A percentile compares a stretch with the other conserved stretches of the same genome.
Evolutionary conservation across 2,329 filamentous ascomycete species (phyloP).

Genomic region (Stachybotrys chartarum): DNA sequence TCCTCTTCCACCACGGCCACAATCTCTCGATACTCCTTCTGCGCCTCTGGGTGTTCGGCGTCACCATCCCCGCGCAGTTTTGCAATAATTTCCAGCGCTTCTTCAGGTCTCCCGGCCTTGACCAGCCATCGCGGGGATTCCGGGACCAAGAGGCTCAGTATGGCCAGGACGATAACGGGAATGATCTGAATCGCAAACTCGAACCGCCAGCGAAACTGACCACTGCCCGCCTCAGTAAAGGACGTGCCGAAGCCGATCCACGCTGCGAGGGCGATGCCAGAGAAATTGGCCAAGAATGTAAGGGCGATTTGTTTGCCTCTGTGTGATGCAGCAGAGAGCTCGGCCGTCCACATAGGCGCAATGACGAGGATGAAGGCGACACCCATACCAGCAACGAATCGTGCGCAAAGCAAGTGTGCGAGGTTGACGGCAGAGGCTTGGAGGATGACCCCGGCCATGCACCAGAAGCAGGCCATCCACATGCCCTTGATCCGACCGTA

Average conservation of each 20-base stretch:
- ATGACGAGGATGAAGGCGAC: conserved; percentile 43
- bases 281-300: conserved; percentile 43
- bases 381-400: conserved; percentile 42
- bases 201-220: conserved; percentile 23
- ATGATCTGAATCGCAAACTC: conserved; percentile 28
- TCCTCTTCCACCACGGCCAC: conserved; percentile 26
- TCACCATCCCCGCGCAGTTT: conserved; percentile 14
- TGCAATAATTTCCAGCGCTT: conserved; percentile 21
- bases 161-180: conserved; percentile 27
- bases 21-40: conserved; percentile 26
- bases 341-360: conserved; percentile 38
- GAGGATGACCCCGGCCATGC: conserved; percentile 38
- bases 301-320: conserved; percentile 36
- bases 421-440: conserved; percentile 36
- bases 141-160: conserved; percentile 29
- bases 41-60: conserved; percentile 6
- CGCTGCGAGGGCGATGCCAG: conserved; percentile 34
- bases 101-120: conserved; percentile 9
- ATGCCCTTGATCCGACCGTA: conserved; percentile 36
- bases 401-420: conserved; percentile 38
- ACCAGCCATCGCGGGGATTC: conserved; percentile 35
- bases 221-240: conserved; percentile 12
- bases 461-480: conserved; percentile 24
- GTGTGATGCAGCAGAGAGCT: conserved; percentile 35
- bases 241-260: conserved; percentile 27